These are phyloP conservation scores for Ogataea nitratoaversa DNA, from an alignment of 805 yeast genomes.

Conservation along the genomic window DNA sequence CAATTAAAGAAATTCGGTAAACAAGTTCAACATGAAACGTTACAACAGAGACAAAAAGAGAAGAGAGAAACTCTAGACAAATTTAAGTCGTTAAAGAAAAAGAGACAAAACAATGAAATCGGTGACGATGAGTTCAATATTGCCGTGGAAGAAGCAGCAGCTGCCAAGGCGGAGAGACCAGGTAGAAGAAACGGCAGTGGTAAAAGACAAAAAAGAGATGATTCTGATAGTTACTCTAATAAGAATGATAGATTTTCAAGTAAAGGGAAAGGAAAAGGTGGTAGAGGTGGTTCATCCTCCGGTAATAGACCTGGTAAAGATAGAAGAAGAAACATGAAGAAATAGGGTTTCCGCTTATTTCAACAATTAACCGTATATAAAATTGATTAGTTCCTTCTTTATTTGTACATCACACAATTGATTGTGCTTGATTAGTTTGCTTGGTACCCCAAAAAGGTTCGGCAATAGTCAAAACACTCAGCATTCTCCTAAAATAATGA, in stretches of 20 bases:
- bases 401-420: too few species aligned
- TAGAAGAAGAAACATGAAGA: constrained; percentile 38
- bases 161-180: constrained; percentile 43
- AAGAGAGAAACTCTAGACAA: constrained; percentile 87
- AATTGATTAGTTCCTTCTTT: too few species aligned
- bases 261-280: background rate
- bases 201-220: constrained; percentile 50
- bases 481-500: too few species aligned
- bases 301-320: constrained; percentile 51
- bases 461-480: too few species aligned
- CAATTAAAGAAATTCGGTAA: constrained; percentile 95
- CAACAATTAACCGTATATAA: too few species aligned
- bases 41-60: constrained; percentile 90
- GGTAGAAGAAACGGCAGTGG: constrained; percentile 36
- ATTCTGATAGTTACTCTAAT: constrained; percentile 25
- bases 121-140: constrained; percentile 76
- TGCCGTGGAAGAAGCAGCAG: constrained; percentile 89
- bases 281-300: constrained; percentile 47
- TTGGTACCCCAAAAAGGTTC: too few species aligned
- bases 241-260: constrained; percentile 4
- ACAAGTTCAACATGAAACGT: constrained; percentile 90
- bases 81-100: constrained; percentile 85
- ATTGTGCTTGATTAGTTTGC: too few species aligned
- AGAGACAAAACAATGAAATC: constrained; percentile 75
- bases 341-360: constrained; percentile 7